These are phyloP conservation scores for Didymella glomerata DNA, from an alignment of 2,329 filamentous ascomycete genomes.

Conservation along the genomic window DNA sequence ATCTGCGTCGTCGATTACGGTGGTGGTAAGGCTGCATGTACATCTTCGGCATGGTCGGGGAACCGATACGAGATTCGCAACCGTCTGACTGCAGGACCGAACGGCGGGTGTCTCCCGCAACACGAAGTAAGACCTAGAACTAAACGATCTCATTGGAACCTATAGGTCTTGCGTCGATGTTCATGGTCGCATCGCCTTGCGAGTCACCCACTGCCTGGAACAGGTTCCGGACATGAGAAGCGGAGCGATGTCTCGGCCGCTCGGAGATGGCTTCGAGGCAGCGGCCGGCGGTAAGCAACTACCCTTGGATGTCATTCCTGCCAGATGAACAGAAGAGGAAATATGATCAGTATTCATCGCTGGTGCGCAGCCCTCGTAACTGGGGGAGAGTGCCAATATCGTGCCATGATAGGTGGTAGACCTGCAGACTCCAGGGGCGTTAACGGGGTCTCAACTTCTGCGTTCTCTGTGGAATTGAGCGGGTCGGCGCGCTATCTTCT, in stretches of 20 bases:
- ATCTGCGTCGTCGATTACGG: neutral
- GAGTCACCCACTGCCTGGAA: neutral
- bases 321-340: neutral
- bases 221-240: neutral
- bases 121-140: slow-evolving; percentile 6
- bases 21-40: slow-evolving; percentile 6
- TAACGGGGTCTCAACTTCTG: no score
- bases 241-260: neutral
- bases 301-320: neutral
- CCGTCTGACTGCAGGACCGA: neutral
- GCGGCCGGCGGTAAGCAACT: neutral
- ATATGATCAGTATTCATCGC: neutral
- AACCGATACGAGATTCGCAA: slow-evolving; percentile 9
- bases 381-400: no score
- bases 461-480: no score
- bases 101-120: neutral
- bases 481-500: no score
- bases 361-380: neutral
- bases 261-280: neutral
- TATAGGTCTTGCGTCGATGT: neutral
- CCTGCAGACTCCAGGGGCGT: no score
- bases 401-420: no score
- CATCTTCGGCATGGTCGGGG: slow-evolving; percentile 19
- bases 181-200: neutral
- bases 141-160: neutral